Conservation (phyloP, 2,329 filamentous ascomycete species). For the Cryphonectria radicalis region DNA sequence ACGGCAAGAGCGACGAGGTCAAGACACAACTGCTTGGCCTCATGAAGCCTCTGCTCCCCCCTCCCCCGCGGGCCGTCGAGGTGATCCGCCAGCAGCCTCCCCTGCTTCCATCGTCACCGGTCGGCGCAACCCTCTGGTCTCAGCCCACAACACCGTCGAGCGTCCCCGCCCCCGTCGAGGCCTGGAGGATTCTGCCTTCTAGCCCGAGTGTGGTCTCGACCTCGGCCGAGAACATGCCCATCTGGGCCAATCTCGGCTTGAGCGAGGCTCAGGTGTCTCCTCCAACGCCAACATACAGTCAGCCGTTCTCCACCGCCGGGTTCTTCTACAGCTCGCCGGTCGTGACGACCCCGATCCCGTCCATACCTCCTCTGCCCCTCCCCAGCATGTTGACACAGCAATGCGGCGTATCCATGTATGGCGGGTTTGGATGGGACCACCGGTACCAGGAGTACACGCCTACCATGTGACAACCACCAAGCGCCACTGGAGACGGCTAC, state of each 20-base stretch:
- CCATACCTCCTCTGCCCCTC: slow-evolving; percentile 69
- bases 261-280: slow-evolving; percentile 73
- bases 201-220: slow-evolving; percentile 77
- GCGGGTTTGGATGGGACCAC: slow-evolving; percentile 80
- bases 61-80: slow-evolving; percentile 86
- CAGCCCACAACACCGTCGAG: slow-evolving; percentile 68
- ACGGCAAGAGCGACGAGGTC: slow-evolving; percentile 90
- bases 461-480: slow-evolving; percentile 77
- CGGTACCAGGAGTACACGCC: slow-evolving; percentile 82
- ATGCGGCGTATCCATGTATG: slow-evolving; percentile 80
- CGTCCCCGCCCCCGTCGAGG: slow-evolving; percentile 74
- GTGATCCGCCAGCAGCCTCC: slow-evolving; percentile 86
- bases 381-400: slow-evolving; percentile 86
- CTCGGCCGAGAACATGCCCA: slow-evolving; percentile 68
- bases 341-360: slow-evolving; percentile 68
- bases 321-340: slow-evolving; percentile 82
- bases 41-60: slow-evolving; percentile 84
- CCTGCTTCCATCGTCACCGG: slow-evolving; percentile 81
- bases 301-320: slow-evolving; percentile 73
- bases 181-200: slow-evolving; percentile 90
- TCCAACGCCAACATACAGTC: slow-evolving; percentile 78
- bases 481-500: slow-evolving; percentile 50
- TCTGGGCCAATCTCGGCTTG: slow-evolving; percentile 82
- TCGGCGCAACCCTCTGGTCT: slow-evolving; percentile 78
- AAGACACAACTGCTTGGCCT: slow-evolving; percentile 83